A percentile compares a stretch with the other conserved stretches of the same genome.
These are phyloP conservation scores for Aureobasidium vineae DNA, from an alignment of 2,329 filamentous ascomycete genomes.

Conservation along the genomic window DNA sequence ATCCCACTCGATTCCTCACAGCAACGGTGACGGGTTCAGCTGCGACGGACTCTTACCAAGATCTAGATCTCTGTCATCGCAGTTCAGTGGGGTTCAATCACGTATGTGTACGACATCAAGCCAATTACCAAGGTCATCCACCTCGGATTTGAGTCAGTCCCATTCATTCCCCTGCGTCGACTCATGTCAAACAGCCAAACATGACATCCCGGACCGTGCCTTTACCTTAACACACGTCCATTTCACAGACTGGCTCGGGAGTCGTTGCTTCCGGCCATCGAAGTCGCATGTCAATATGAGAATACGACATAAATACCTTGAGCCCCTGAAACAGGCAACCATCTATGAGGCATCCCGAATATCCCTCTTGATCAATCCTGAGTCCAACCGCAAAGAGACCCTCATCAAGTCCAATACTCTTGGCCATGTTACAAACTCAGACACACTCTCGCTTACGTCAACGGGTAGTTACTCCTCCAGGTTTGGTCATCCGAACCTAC, in stretches of 20 bases:
- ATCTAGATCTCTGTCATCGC: not conserved
- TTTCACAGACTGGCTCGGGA: not conserved
- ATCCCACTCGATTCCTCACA: not conserved
- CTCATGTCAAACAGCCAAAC: conserved; percentile 12
- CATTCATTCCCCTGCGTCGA: conserved; percentile 9
- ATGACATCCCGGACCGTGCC: conserved; percentile 16
- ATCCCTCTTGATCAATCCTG: not conserved
- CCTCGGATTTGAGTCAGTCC: conserved; percentile 1
- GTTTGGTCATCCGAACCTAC: not conserved
- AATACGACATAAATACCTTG: not conserved
- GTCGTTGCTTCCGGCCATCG: not conserved
- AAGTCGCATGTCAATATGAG: not conserved
- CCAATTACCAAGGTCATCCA: not conserved
- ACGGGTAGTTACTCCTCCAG: not conserved
- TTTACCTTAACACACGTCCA: not conserved
- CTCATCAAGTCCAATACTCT: not conserved
- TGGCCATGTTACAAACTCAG: not conserved
- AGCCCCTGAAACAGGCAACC: not conserved
- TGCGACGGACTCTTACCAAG: not conserved
- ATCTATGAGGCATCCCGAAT: not conserved
- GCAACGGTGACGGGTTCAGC: not conserved
- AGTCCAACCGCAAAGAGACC: not conserved
- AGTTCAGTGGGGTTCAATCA: not conserved
- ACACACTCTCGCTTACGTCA: not conserved
- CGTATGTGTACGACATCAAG: not conserved